Conservation (phyloP, 2,329 filamentous ascomycete genomes). For the Trichoderma koningii region DNA sequence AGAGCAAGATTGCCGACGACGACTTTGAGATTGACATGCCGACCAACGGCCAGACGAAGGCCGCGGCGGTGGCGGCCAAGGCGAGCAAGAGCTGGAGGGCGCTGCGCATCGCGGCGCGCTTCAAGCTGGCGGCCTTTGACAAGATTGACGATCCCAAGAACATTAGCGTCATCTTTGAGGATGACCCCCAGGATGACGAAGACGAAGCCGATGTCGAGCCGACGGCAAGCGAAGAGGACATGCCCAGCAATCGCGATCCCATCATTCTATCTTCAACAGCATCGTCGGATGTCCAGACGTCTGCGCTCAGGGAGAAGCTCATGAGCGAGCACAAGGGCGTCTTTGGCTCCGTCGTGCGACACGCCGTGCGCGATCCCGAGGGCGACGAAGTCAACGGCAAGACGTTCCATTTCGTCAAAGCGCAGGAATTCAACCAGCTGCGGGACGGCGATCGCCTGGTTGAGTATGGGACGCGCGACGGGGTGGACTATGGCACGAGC, state of each 20-base stretch:
- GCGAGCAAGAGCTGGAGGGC: constrained; percentile 90
- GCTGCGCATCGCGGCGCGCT: constrained; percentile 74
- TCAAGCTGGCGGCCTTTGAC: constrained; percentile 77
- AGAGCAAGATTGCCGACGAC: constrained; percentile 72
- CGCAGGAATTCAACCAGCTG: constrained; percentile 58
- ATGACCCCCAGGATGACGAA: constrained; percentile 44
- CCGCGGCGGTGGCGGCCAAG: constrained; percentile 66
- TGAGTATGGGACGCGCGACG: constrained; percentile 55
- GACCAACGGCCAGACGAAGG: constrained; percentile 60
- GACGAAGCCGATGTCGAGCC: constrained; percentile 43
- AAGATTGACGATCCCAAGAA: constrained; percentile 83
- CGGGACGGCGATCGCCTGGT: constrained; percentile 62
- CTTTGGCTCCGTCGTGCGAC: constrained; percentile 60
- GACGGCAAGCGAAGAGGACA: constrained; percentile 38
- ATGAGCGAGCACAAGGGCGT: constrained; percentile 64
- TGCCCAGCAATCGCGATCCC: constrained; percentile 53
- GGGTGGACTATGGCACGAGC: constrained; percentile 58
- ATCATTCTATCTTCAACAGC: constrained; percentile 68
- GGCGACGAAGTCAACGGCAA: constrained; percentile 56
- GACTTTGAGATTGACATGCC: constrained; percentile 88
- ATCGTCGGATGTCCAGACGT: constrained; percentile 61
- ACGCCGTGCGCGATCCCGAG: constrained; percentile 55
- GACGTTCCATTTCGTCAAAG: constrained; percentile 59
- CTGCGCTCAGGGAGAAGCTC: constrained; percentile 63
- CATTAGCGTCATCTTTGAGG: constrained; percentile 59